Percentiles rank a stretch among this genome's conserved stretches.
Evolutionary conservation across 441 rosid species (phyloP).

Genomic region (Euphorbia celastroides): DNA sequence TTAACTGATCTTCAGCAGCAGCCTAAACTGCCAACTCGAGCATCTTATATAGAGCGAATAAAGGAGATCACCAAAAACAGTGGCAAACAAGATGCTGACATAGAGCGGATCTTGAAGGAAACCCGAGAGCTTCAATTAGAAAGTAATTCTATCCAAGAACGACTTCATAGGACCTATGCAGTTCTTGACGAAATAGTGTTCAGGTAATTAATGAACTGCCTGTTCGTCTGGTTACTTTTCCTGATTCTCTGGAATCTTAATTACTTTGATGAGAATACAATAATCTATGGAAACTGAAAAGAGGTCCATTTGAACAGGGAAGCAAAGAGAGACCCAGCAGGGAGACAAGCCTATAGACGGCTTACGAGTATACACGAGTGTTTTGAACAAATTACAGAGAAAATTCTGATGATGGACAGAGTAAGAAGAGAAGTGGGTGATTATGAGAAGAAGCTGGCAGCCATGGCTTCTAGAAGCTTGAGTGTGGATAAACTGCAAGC

Average conservation of each 20-base stretch:
- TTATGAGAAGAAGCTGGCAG: constrained; percentile 63
- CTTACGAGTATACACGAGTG: constrained; percentile 68
- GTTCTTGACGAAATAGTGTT: constrained; percentile 70
- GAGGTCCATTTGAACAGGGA: constrained; percentile 39
- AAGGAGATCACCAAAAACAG: constrained; percentile 84
- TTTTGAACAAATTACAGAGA: constrained; percentile 66
- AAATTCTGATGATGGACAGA: constrained; percentile 56
- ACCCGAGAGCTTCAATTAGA: constrained; percentile 84
- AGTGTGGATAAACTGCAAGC: constrained; percentile 50
- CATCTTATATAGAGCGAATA: constrained; percentile 57
- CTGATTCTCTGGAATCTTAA: neutral
- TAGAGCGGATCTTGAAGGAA: constrained; percentile 64
- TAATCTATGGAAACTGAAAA: constrained; percentile 10
- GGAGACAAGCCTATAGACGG: constrained; percentile 64
- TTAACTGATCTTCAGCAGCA: constrained; percentile 42
- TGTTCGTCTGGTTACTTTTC: neutral
- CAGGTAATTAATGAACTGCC: constrained; percentile 41
- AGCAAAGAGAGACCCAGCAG: constrained; percentile 60
- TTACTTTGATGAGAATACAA: neutral
- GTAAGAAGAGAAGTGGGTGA: constrained; percentile 60
- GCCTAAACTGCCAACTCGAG: constrained; percentile 45
- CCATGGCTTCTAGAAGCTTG: constrained; percentile 45
- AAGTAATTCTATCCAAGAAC: constrained; percentile 77
- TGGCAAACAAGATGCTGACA: constrained; percentile 69
- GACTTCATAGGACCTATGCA: constrained; percentile 74